These are phyloP conservation scores for Aspergillus panamensis DNA, from an alignment of 495 filamentous ascomycete genomes.

Conservation along the genomic window DNA sequence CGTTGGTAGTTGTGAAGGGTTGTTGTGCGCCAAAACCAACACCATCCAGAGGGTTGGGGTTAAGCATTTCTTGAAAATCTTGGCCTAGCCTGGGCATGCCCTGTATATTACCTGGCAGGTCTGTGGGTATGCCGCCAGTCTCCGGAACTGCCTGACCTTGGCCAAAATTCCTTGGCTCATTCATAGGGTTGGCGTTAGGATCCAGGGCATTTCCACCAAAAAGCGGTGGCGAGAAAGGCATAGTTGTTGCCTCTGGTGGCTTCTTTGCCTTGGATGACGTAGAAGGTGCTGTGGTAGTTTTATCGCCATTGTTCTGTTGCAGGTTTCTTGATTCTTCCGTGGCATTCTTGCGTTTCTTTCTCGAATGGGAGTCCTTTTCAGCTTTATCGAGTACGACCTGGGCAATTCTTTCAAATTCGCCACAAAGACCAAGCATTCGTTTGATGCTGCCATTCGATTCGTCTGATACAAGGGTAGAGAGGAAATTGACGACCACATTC, in stretches of 20 bases:
- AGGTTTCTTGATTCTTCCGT: conserved; percentile 33
- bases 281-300: conserved; percentile 24
- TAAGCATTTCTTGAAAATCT: conserved; percentile 40
- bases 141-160: conserved; percentile 36
- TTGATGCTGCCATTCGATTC: conserved; percentile 81
- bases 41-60: conserved; percentile 38
- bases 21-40: conserved; percentile 44
- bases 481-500: conserved; percentile 86
- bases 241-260: conserved; percentile 24
- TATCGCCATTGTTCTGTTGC: conserved; percentile 21
- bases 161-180: conserved; percentile 30
- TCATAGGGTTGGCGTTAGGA: conserved; percentile 24
- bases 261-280: conserved; percentile 23
- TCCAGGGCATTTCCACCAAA: conserved; percentile 31
- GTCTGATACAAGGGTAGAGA: conserved; percentile 71
- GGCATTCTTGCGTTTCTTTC: conserved; percentile 74
- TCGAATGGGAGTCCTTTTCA: conserved; percentile 72
- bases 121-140: conserved; percentile 20
- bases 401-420: conserved; percentile 93
- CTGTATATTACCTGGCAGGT: conserved; percentile 31
- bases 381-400: conserved; percentile 87
- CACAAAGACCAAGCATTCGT: conserved; percentile 88
- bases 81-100: conserved; percentile 36
- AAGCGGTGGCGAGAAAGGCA: conserved; percentile 34
- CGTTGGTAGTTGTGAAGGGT: conserved; percentile 33